Evolutionary conservation across 306 rosid genomes (phyloP), one percentile per base, ranked within the genome.

Genomic region (Sphenostylis stenocarpa): DNA sequence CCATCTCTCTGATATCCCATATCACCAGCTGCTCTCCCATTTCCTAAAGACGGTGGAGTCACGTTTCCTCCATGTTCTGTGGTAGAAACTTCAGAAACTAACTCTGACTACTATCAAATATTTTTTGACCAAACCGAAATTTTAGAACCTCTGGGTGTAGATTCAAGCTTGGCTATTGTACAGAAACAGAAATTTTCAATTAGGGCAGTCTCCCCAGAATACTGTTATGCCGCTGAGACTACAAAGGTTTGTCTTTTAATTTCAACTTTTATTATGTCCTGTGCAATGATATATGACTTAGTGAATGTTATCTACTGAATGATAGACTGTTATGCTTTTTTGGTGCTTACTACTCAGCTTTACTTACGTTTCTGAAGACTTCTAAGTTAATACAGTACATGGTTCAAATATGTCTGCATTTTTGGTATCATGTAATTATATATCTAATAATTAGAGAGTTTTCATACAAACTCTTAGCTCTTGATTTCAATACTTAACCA

Each of bases 171-270:
- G 88, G 86, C 90, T 19, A 77, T 86, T 62, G 82, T 81, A 48
- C 95, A 85, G 85, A 81, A 89, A 75, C 96, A 85, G 76, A 96
- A 87, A 80, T 96, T 96, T 82, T 72, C 86, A 26, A 89, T 96
- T 70, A 86, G 3, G 51, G 90, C 86, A 77, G 85, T 96, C 83
- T 90, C 90, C 63, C 99, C 99, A 56, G 98, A 88, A 76, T 87
- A 90, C 88, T 92, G 96, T 68, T 90, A 83, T 85, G 86, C 96
- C 63, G 69, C 82, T 33, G 98, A 91, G 85, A 43, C 83, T 20
- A 84, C 97, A 52, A 91, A 92, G 98, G 99, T 92, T 77, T 62
- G 39, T 65, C 81, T 44, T 86, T 47, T 34, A 48, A 48, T 66
- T 65, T 79, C 62, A n/a, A 24, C 43, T 26, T 49, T 69, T 79